phyloP scores from a whole-genome alignment of 495 filamentous ascomycete species.

The Penicillium waksmanii region DNA sequence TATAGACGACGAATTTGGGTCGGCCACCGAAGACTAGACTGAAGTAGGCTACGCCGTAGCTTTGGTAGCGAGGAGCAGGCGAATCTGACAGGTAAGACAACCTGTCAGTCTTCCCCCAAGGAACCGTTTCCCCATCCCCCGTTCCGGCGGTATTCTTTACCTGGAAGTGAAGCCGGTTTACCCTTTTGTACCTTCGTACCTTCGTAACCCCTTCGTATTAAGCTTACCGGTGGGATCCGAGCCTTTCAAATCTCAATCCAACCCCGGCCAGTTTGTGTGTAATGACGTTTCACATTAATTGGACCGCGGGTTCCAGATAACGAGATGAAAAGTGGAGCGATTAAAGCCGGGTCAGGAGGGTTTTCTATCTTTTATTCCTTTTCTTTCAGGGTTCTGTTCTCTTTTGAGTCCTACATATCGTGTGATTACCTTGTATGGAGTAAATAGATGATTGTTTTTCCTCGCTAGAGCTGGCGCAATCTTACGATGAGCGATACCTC shows the following conservation, averaged over 20 bases:
- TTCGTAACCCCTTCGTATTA: not conserved
- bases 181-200: not conserved
- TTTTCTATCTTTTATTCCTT: not conserved
- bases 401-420: not conserved
- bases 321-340: conserved; percentile 23
- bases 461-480: not conserved
- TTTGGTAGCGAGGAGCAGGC: conserved; percentile 4
- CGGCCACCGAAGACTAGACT: not conserved
- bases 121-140: not conserved
- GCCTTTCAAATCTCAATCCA: conserved; percentile 8
- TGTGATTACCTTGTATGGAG: not conserved
- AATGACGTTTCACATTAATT: conserved; percentile 28
- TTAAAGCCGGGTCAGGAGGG: conserved; percentile 1
- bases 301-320: conserved; percentile 14
- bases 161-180: not conserved
- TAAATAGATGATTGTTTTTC: too few species aligned
- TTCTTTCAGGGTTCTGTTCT: not conserved
- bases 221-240: conserved; percentile 21
- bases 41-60: not conserved
- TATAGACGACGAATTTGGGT: conserved; percentile 1
- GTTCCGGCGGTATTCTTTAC: conserved; percentile 3
- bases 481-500: not conserved
- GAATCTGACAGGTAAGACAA: conserved; percentile 6
- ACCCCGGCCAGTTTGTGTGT: not conserved
- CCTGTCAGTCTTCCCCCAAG: not conserved